Conservation (phyloP, 2,329 filamentous ascomycete genomes). For the Microdochium bolleyi region DNA sequence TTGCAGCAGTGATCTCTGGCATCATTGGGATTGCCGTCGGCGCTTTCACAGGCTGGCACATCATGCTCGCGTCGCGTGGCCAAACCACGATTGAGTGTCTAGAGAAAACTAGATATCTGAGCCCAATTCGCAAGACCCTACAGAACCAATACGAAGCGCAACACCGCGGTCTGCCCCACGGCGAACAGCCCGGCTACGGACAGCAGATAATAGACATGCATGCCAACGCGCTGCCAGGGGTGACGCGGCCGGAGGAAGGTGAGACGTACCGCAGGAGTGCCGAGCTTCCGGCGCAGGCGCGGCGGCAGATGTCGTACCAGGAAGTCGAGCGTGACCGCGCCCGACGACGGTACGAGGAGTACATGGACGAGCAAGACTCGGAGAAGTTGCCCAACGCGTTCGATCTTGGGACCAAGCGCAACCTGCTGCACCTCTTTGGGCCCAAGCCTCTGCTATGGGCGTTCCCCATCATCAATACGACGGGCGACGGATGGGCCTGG, state of each 20-base stretch:
- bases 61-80: slow-evolving; percentile 68
- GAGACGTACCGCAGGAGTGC: slow-evolving; percentile 42
- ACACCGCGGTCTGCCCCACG: slow-evolving; percentile 36
- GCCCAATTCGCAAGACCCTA: slow-evolving; percentile 65
- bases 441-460: slow-evolving; percentile 65
- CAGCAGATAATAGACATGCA: slow-evolving; percentile 77
- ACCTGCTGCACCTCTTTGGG: slow-evolving; percentile 77
- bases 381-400: slow-evolving; percentile 88
- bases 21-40: slow-evolving; percentile 87
- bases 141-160: slow-evolving; percentile 54
- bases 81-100: slow-evolving; percentile 95
- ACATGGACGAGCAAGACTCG: slow-evolving; percentile 84
- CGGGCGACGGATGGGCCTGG: slow-evolving; percentile 91
- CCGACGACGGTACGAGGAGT: slow-evolving; percentile 53
- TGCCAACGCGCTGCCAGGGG: slow-evolving; percentile 70
- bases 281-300: slow-evolving; percentile 21
- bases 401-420: slow-evolving; percentile 75
- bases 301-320: slow-evolving; percentile 42
- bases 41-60: slow-evolving; percentile 88
- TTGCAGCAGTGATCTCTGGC: slow-evolving; percentile 77
- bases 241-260: slow-evolving; percentile 76
- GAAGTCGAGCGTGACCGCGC: slow-evolving; percentile 48
- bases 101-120: slow-evolving; percentile 91
- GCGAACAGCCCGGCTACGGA: slow-evolving; percentile 50
- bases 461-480: slow-evolving; percentile 76